These are phyloP conservation scores for Kwoniella shandongensis DNA, from an alignment of 768 basidiomycete genomes.

Conservation along the genomic window DNA sequence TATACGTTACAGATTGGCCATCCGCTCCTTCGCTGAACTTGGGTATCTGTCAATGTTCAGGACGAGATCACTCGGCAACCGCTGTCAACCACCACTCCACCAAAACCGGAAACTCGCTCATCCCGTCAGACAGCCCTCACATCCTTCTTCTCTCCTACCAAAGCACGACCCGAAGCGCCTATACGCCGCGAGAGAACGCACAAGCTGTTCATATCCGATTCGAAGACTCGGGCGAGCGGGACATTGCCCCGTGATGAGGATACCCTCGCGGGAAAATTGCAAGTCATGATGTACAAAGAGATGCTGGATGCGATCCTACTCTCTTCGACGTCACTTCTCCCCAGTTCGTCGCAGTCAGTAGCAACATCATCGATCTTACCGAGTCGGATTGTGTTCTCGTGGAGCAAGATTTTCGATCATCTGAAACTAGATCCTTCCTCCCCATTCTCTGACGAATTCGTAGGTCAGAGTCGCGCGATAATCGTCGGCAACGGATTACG, in stretches of 20 bases:
- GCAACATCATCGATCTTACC: slow-evolving; percentile 22
- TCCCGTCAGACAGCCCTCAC: slow-evolving; percentile 33
- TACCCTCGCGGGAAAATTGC: slow-evolving; percentile 48
- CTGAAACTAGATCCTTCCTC: slow-evolving; percentile 35
- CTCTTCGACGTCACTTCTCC: neutral
- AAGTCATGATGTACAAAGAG: slow-evolving; percentile 55
- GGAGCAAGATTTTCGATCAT: slow-evolving; percentile 35
- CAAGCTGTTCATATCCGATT: slow-evolving; percentile 51
- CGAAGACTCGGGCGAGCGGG: slow-evolving; percentile 50
- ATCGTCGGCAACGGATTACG: slow-evolving; percentile 46
- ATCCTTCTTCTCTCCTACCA: slow-evolving; percentile 33
- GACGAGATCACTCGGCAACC: slow-evolving; percentile 52
- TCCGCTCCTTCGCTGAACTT: neutral
- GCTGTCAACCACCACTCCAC: slow-evolving; percentile 8
- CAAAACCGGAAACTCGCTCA: slow-evolving; percentile 2
- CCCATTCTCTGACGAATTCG: slow-evolving; percentile 43
- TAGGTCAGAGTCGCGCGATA: slow-evolving; percentile 41
- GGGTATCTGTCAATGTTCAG: slow-evolving; percentile 22
- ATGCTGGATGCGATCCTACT: slow-evolving; percentile 48
- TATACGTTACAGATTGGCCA: no score
- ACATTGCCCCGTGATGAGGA: slow-evolving; percentile 50
- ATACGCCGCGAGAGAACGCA: slow-evolving; percentile 26
- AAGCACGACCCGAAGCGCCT: slow-evolving; percentile 7
- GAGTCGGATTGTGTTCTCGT: slow-evolving; percentile 31
- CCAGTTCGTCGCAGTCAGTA: neutral